Percentiles rank a stretch among this genome's conserved stretches.
These are phyloP conservation scores for Rhytidhysteron rufulum DNA, from an alignment of 2,329 filamentous ascomycete species.

Conservation along the genomic window DNA sequence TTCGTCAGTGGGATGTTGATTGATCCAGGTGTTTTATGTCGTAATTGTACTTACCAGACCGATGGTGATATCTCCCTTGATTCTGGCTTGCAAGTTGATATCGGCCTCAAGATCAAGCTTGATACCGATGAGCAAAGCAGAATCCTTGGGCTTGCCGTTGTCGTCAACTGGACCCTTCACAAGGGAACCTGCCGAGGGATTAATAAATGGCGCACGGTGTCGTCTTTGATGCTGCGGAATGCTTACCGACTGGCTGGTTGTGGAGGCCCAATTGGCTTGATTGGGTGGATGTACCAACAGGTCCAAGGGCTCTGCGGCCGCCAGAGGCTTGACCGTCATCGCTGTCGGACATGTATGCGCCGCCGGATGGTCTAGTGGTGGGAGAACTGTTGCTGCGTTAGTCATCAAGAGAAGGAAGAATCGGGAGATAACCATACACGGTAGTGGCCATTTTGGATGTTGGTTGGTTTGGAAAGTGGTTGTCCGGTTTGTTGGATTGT, in stretches of 20 bases:
- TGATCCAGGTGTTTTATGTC: no score
- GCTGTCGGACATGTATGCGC: conserved; percentile 31
- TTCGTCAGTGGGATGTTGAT: no score
- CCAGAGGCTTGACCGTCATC: conserved; percentile 41
- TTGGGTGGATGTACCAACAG: no score
- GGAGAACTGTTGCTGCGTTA: conserved; percentile 17
- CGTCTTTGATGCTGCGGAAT: no score
- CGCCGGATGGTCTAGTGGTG: conserved; percentile 13
- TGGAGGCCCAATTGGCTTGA: conserved; percentile 30
- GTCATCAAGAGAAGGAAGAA: neutral
- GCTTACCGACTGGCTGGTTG: conserved; percentile 34
- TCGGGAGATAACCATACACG: conserved; percentile 16
- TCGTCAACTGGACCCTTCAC: conserved; percentile 57
- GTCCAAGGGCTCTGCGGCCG: conserved; percentile 30
- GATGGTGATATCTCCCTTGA: conserved; percentile 59
- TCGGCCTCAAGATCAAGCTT: conserved; percentile 62
- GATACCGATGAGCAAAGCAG: conserved; percentile 58
- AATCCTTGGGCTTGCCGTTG: conserved; percentile 55
- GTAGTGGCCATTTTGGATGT: conserved; percentile 27
- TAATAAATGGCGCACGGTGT: no score
- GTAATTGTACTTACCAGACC: no score
- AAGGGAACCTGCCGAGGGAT: conserved; percentile 43
- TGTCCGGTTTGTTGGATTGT: no score
- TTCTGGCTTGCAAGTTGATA: conserved; percentile 57
- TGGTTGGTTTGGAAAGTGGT: no score